Evolutionary conservation across 176 grass and related monocot species (phyloP).

Genomic region (Melocanna baccifera): DNA sequence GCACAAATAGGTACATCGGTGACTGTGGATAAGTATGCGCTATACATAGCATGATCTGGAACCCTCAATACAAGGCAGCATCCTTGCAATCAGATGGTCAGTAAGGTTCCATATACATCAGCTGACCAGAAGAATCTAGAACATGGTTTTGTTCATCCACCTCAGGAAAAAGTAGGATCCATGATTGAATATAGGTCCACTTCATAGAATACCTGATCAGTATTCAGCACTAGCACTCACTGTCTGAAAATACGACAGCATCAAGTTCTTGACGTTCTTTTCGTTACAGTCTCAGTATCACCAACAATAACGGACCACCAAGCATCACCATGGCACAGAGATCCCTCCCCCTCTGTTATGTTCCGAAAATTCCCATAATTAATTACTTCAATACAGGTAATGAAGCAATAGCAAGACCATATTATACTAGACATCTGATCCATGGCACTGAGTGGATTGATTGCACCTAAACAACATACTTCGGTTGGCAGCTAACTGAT

Average conservation of each 20-base stretch:
- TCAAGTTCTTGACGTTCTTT: constrained; percentile 34
- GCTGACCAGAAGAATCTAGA: constrained; percentile 25
- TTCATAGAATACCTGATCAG: constrained; percentile 33
- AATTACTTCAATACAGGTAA: constrained; percentile 51
- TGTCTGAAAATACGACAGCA: constrained; percentile 40
- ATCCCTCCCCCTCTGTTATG: constrained; percentile 33
- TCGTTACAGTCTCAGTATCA: constrained; percentile 38
- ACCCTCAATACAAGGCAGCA: constrained; percentile 12
- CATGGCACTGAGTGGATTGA: constrained; percentile 2
- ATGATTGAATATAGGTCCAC: constrained; percentile 40
- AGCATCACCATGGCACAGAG: constrained; percentile 11
- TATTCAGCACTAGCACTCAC: constrained; percentile 29
- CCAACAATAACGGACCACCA: constrained; percentile 34
- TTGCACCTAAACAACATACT: constrained; percentile 38
- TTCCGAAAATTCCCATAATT: constrained; percentile 23
- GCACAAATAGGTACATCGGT: neutral
- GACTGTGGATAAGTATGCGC: constrained; percentile 23
- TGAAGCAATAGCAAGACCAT: constrained; percentile 45
- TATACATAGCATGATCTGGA: constrained; percentile 22
- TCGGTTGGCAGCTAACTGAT: constrained; percentile 24
- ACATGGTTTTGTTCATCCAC: constrained; percentile 14
- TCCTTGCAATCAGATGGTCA: neutral
- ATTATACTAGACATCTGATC: constrained; percentile 39
- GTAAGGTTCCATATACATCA: constrained; percentile 21
- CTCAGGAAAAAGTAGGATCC: constrained; percentile 23